Evolutionary conservation across 495 filamentous ascomycete genomes (phyloP).

Genomic region (Achaetomiella virescens): DNA sequence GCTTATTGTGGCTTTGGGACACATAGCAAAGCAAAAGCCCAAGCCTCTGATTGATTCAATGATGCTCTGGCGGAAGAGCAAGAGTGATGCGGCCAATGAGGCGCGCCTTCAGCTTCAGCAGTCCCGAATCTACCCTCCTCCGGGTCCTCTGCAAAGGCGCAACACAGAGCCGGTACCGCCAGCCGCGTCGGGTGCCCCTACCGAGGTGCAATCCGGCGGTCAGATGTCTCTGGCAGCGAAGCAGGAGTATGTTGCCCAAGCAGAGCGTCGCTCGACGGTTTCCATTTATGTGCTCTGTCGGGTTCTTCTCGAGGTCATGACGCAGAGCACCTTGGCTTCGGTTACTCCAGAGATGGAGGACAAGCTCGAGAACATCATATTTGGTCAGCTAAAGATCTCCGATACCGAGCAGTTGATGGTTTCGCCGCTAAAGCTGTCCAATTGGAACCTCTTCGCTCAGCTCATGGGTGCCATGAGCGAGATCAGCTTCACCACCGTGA

Average conservation of each 20-base stretch:
- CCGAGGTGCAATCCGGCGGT: conserved; percentile 15
- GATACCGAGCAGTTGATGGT: conserved; percentile 73
- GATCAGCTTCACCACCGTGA: conserved; percentile 77
- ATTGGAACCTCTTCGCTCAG: conserved; percentile 91
- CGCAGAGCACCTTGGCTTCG: conserved; percentile 72
- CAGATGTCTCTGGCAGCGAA: conserved; percentile 46
- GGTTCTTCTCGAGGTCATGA: conserved; percentile 88
- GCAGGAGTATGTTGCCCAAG: conserved; percentile 63
- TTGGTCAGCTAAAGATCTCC: conserved; percentile 80
- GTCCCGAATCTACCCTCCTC: conserved; percentile 36
- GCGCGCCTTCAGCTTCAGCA: conserved; percentile 56
- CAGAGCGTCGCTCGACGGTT: conserved; percentile 80
- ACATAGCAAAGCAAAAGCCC: conserved; percentile 88
- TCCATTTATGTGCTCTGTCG: conserved; percentile 94
- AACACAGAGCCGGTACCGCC: conserved; percentile 46
- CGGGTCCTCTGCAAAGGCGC: conserved; percentile 35
- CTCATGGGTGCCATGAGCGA: conserved; percentile 92
- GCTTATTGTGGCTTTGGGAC: conserved; percentile 83
- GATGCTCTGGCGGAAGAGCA: conserved; percentile 94
- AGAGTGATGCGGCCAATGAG: conserved; percentile 76
- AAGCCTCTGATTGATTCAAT: conserved; percentile 94
- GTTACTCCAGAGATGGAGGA: conserved; percentile 86
- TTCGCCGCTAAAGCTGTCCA: conserved; percentile 78
- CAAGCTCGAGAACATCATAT: conserved; percentile 88
- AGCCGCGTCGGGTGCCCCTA: conserved; percentile 8